Evolutionary conservation across 257 asterid species (phyloP).

Genomic region (Solanum virginianum): DNA sequence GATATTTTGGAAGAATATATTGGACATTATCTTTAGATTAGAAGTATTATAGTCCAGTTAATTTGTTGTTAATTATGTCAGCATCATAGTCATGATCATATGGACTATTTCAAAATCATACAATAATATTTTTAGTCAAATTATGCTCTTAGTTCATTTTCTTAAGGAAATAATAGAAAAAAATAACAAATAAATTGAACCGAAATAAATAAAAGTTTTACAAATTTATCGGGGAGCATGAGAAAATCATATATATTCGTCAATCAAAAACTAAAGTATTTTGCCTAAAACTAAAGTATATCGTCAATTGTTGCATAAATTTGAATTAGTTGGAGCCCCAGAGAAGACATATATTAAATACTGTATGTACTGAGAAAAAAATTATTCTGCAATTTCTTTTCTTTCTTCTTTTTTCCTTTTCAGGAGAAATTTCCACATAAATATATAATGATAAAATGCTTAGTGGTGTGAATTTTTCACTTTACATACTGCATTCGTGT

Average conservation of each 20-base stretch:
- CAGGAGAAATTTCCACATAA: not conserved
- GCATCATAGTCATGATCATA: not conserved
- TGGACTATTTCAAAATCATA: too few relatives aligned
- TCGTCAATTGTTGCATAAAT: not conserved
- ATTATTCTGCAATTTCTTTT: too few relatives aligned
- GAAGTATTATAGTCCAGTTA: not conserved
- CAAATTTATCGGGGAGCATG: too few relatives aligned
- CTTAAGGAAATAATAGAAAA: not conserved
- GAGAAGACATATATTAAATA: too few relatives aligned
- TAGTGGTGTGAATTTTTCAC: too few relatives aligned
- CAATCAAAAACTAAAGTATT: too few relatives aligned
- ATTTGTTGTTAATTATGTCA: not conserved
- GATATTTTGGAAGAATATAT: not conserved
- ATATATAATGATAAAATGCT: too few relatives aligned
- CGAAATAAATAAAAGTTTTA: too few relatives aligned
- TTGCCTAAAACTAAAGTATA: not conserved
- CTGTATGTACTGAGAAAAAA: too few relatives aligned
- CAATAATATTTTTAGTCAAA: too few relatives aligned
- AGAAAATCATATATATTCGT: too few relatives aligned
- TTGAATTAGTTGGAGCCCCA: too few relatives aligned
- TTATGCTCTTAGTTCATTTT: not conserved
- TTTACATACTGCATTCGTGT: not conserved
- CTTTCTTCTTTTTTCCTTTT: not conserved
- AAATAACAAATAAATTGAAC: not conserved
- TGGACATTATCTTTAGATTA: not conserved